These are phyloP conservation scores for Hibiscus mutabilis DNA, from an alignment of 345 rosid genomes.

Conservation along the genomic window DNA sequence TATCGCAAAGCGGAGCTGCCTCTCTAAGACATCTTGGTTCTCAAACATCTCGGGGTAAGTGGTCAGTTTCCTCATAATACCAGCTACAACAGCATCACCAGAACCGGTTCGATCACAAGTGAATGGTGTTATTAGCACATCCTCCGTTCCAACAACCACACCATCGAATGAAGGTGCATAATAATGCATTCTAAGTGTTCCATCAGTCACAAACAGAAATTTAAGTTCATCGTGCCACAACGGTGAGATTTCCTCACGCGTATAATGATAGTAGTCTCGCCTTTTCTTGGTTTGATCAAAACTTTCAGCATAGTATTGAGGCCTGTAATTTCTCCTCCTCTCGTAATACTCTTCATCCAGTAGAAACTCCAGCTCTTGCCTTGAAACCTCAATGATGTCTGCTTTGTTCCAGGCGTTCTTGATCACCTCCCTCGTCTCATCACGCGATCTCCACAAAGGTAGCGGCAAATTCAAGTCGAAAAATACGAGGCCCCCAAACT, in stretches of 20 bases:
- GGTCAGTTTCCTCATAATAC: slow-evolving; percentile 71
- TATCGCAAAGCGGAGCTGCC: slow-evolving; percentile 82
- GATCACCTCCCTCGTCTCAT: slow-evolving; percentile 55
- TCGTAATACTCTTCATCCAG: slow-evolving; percentile 69
- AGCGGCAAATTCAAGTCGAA: slow-evolving; percentile 72
- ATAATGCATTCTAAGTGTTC: slow-evolving; percentile 79
- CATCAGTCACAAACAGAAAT: slow-evolving; percentile 78
- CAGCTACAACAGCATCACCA: slow-evolving; percentile 94
- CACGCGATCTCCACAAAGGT: slow-evolving; percentile 73
- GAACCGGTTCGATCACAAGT: slow-evolving; percentile 95
- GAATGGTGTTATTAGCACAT: slow-evolving; percentile 78
- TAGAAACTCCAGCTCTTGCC: slow-evolving; percentile 81
- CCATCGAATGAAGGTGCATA: slow-evolving; percentile 70
- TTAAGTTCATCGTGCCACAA: slow-evolving; percentile 81
- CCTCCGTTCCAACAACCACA: slow-evolving; percentile 74
- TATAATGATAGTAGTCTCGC: slow-evolving; percentile 67
- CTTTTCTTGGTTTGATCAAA: slow-evolving; percentile 59
- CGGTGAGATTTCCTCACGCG: slow-evolving; percentile 67
- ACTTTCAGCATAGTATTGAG: slow-evolving; percentile 69
- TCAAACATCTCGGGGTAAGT: slow-evolving; percentile 70
- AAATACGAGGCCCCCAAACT: slow-evolving; percentile 71
- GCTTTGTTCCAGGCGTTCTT: slow-evolving; percentile 70
- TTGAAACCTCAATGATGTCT: slow-evolving; percentile 69
- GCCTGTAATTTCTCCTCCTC: slow-evolving; percentile 55
- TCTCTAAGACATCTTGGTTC: slow-evolving; percentile 62